Evolutionary conservation across 1,284 basidiomycete genomes (phyloP), one percentile per base, ranked within the genome.

Genomic region (Ceratorhiza oryzae-sativae): DNA sequence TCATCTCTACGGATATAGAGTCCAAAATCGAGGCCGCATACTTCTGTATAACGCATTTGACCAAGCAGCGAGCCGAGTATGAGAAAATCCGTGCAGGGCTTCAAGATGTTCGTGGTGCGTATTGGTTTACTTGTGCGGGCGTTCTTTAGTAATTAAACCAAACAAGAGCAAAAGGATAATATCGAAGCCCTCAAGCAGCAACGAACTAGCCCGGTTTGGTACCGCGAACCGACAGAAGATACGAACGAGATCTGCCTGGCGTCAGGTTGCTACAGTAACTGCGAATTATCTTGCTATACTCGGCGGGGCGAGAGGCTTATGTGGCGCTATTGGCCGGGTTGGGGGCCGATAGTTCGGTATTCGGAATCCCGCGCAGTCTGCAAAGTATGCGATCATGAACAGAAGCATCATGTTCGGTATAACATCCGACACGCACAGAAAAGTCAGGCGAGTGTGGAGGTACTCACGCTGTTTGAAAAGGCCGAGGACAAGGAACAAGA

Each of bases 1-100:
- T 34, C 23, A 70, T 32, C 18, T 46, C 53, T 3, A 20, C 20
- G 13, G 9, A 36, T 12, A 70, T 70, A n/a, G 65, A 70, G 53
- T 30, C 65, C 12, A 27, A 48, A 10, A 48, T 70, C 41, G 65
- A 58, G 18, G 36, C 41, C 25, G 53, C 65, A 1, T 6, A 58
- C 23, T 32, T 25, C 1, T 15, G 25, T 23, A 45, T 70, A 13
- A 70, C 65, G 18, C 41, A 34, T 27, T 30, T 30, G 18, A 6
- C 49, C 10, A 18, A 53, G 10, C 25, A 53, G 25, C 23, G 25
- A 10, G 25, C 23, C 3, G 10, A 3, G 20, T 45, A 41, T 18
- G 1, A 1, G 36, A 68, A 18, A n/a, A 56, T 41, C 10, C 20
- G n/a, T 3, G 8, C 20, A 2, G 42, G 48, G n/a, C 27, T 70